Evolutionary conservation across 2,329 filamentous ascomycete species (phyloP).

Genomic region (Penicillium oxalicum): DNA sequence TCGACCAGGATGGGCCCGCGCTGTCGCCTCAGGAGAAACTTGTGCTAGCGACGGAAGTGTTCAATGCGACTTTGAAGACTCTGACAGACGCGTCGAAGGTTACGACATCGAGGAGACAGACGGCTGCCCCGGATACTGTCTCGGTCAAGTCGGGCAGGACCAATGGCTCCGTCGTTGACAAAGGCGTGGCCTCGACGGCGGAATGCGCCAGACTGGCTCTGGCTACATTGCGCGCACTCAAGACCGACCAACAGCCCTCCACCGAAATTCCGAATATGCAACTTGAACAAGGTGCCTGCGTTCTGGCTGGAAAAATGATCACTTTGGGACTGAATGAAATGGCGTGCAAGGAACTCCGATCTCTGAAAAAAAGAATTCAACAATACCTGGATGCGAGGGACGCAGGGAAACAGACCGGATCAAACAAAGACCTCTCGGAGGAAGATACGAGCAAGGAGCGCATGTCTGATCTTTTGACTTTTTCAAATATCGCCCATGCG

Average conservation of each 20-base stretch:
- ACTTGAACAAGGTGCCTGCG: conserved; percentile 40
- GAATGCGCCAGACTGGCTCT: conserved; percentile 39
- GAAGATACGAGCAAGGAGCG: conserved; percentile 31
- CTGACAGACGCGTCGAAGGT: conserved; percentile 36
- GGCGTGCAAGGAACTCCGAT: conserved; percentile 38
- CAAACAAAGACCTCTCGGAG: conserved; percentile 14
- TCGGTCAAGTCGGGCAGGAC: conserved; percentile 20
- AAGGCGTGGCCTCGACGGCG: conserved; percentile 28
- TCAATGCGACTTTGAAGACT: conserved; percentile 41
- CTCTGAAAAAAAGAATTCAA: conserved; percentile 34
- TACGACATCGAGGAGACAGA: conserved; percentile 12
- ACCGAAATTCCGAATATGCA: conserved; percentile 31
- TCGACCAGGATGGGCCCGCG: conserved; percentile 22
- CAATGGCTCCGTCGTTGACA: conserved; percentile 15
- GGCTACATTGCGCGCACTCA: conserved; percentile 33
- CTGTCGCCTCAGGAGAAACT: conserved; percentile 36
- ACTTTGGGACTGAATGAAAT: conserved; percentile 37
- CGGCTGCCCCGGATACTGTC: conserved; percentile 20
- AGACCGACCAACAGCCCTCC: conserved; percentile 23
- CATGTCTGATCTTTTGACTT: conserved; percentile 34
- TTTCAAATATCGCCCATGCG: conserved; percentile 26
- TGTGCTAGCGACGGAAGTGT: conserved; percentile 42
- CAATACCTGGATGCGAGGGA: conserved; percentile 23
- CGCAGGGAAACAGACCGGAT: conserved; percentile 12
- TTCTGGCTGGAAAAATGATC: conserved; percentile 38